Percentiles rank a stretch among this genome's conserved stretches.
phyloP scores from a whole-genome alignment of 306 rosid genomes.

The Inga leiocalycina region DNA sequence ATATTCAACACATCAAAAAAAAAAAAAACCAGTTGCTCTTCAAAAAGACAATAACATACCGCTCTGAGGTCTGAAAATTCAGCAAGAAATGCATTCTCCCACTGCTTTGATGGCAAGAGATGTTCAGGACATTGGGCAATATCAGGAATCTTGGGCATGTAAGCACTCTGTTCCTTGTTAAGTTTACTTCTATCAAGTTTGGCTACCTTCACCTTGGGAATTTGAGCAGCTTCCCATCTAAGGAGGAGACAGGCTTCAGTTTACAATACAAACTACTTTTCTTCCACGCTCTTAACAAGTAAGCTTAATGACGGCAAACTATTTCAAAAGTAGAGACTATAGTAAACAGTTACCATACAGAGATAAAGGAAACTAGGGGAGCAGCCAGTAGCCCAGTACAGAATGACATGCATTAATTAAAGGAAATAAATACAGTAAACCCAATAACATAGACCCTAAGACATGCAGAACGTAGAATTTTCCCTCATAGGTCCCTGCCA shows the following conservation, averaged over 20 bases:
- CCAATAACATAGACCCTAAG: background rate
- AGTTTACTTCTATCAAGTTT: conserved; percentile 69
- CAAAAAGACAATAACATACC: conserved; percentile 43
- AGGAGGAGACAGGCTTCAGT: conserved; percentile 6
- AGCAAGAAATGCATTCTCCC: conserved; percentile 86
- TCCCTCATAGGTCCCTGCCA: background rate
- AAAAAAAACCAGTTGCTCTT: background rate
- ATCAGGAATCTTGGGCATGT: conserved; percentile 86
- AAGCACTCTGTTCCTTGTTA: conserved; percentile 75
- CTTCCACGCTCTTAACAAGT: background rate
- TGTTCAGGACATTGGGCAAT: conserved; percentile 81
- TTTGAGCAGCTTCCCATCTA: conserved; percentile 91
- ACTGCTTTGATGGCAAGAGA: conserved; percentile 69
- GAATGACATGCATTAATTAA: background rate
- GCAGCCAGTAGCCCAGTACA: background rate
- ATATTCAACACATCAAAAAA: background rate
- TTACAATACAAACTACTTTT: conserved; percentile 19
- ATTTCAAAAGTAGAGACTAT: background rate
- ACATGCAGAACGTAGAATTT: background rate
- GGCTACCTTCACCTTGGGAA: conserved; percentile 85
- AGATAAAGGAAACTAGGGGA: background rate
- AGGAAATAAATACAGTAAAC: background rate
- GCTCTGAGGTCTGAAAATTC: conserved; percentile 74
- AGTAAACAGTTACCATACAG: background rate
- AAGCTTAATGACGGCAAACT: background rate